These are phyloP conservation scores for Colletotrichum simmondsii DNA, from an alignment of 2,329 filamentous ascomycete species.

Conservation along the genomic window DNA sequence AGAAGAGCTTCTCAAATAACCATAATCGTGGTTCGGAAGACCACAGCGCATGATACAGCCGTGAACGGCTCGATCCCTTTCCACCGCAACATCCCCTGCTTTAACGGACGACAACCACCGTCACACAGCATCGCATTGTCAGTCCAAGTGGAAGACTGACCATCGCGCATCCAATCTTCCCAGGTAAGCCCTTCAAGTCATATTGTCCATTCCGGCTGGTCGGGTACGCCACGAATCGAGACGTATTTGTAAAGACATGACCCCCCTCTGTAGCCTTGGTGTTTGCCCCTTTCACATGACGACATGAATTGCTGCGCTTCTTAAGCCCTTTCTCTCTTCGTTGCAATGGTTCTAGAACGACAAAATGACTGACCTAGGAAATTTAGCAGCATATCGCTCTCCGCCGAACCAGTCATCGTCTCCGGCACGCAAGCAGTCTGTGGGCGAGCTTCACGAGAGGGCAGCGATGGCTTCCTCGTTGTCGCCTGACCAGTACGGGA, in stretches of 20 bases:
- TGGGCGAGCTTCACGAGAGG: constrained; percentile 45
- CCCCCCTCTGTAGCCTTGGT: neutral
- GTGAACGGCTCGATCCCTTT: constrained; percentile 23
- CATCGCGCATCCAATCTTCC: constrained; percentile 20
- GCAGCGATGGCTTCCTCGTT: constrained; percentile 59
- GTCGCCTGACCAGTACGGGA: constrained; percentile 52
- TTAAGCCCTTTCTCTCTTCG: neutral
- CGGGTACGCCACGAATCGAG: constrained; percentile 1
- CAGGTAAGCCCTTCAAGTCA: constrained; percentile 22
- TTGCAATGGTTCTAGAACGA: neutral
- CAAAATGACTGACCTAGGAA: constrained; percentile 47
- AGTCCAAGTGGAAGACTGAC: constrained; percentile 20
- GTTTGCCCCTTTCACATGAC: neutral
- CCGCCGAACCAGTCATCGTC: constrained; percentile 47
- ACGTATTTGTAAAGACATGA: constrained; percentile 22
- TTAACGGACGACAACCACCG: constrained; percentile 23
- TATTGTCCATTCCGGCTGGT: neutral
- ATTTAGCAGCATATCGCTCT: constrained; percentile 49
- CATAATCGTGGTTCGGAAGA: constrained; percentile 18
- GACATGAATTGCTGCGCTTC: constrained; percentile 6
- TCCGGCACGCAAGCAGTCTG: constrained; percentile 43
- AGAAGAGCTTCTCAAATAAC: constrained; percentile 27
- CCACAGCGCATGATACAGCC: constrained; percentile 16
- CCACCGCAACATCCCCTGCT: constrained; percentile 15
- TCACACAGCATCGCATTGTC: constrained; percentile 23